Percentiles rank a stretch among this genome's conserved stretches.
phyloP scores from a whole-genome alignment of 2,329 filamentous ascomycete genomes.

The Bertia moriformis region DNA sequence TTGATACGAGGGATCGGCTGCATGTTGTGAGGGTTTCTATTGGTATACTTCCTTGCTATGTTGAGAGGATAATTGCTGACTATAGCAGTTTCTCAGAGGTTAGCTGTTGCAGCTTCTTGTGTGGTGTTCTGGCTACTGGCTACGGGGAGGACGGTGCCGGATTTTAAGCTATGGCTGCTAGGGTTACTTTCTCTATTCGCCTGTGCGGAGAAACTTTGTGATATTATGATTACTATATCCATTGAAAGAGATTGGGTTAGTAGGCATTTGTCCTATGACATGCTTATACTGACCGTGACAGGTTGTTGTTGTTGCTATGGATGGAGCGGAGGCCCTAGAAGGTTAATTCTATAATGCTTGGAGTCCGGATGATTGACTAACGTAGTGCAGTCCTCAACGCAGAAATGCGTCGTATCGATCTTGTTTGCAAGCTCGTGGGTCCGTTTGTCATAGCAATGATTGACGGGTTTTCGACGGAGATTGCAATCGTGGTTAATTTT shows the following conservation, averaged over 20 bases:
- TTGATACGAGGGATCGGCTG: constrained; percentile 40
- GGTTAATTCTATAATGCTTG: not conserved
- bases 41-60: too few relatives aligned
- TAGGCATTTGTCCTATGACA: constrained; percentile 4
- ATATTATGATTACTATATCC: constrained; percentile 50
- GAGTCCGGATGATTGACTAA: not conserved
- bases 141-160: too few relatives aligned
- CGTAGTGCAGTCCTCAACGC: constrained; percentile 29
- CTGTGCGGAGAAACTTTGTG: constrained; percentile 54
- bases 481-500: constrained; percentile 32
- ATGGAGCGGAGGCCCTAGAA: too few relatives aligned
- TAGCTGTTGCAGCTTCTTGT: constrained; percentile 2
- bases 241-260: constrained; percentile 55
- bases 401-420: constrained; percentile 42
- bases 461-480: constrained; percentile 25
- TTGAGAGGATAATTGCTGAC: too few relatives aligned
- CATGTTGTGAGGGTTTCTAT: constrained; percentile 20
- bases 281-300: too few relatives aligned
- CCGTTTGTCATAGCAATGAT: constrained; percentile 34
- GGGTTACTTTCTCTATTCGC: constrained; percentile 38
- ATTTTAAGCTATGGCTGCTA: too few relatives aligned
- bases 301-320: too few relatives aligned
- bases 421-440: constrained; percentile 39
- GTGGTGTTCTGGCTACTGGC: constrained; percentile 16
- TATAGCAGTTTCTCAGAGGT: not conserved